phyloP scores from a whole-genome alignment of 2,329 filamentous ascomycete species.

The Aureobasidium sp. region DNA sequence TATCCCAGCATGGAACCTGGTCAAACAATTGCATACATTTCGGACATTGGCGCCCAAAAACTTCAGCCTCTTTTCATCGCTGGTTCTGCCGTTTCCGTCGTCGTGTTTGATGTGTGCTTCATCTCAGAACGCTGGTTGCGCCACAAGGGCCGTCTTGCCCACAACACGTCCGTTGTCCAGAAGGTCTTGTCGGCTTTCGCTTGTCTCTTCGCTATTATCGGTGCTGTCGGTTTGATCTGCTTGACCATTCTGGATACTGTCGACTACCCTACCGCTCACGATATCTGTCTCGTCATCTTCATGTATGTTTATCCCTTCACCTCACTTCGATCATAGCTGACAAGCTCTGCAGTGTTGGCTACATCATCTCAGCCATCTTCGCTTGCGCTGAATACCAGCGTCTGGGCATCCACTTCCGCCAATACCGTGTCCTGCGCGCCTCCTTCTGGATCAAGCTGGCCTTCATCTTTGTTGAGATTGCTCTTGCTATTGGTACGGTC shows the following conservation, averaged over 20 bases:
- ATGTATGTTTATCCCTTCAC: constrained; percentile 38
- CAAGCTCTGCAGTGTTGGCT: constrained; percentile 46
- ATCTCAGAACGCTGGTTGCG: constrained; percentile 75
- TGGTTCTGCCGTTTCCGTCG: constrained; percentile 60
- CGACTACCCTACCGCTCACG: constrained; percentile 58
- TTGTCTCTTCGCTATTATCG: constrained; percentile 61
- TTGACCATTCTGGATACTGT: constrained; percentile 78
- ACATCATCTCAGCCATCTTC: constrained; percentile 76
- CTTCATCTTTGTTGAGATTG: constrained; percentile 75
- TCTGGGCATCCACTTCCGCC: constrained; percentile 68
- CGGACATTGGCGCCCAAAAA: constrained; percentile 48
- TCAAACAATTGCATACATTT: constrained; percentile 51
- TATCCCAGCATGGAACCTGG: constrained; percentile 51
- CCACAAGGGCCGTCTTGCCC: constrained; percentile 67
- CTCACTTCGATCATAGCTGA: not conserved
- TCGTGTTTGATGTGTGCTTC: constrained; percentile 76
- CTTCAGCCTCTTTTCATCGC: constrained; percentile 73
- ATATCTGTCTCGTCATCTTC: constrained; percentile 72
- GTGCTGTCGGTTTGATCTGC: constrained; percentile 71
- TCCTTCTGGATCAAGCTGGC: constrained; percentile 82
- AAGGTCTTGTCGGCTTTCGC: constrained; percentile 53
- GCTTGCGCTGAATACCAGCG: constrained; percentile 86
- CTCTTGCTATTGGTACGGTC: constrained; percentile 48
- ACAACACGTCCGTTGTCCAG: constrained; percentile 57
- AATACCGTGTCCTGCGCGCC: constrained; percentile 61